phyloP scores from a whole-genome alignment of 116 monocot species.

The Papilionanthe hybrid region DNA sequence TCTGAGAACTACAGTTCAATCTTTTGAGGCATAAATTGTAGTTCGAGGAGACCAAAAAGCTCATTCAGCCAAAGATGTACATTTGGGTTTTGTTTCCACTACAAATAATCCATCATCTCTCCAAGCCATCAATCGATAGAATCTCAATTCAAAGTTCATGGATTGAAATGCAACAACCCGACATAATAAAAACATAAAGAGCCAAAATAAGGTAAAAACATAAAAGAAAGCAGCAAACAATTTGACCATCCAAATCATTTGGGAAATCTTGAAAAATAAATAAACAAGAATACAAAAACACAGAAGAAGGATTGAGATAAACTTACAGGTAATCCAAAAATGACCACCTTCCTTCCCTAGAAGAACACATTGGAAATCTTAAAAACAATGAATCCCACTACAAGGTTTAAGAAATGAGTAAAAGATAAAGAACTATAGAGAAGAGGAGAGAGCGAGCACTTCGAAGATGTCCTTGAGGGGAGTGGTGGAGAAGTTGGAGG shows the following conservation, averaged over 20 bases:
- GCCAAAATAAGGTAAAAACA: neutral
- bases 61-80: neutral
- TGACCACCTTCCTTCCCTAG: conserved; percentile 93
- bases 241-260: neutral
- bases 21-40: neutral
- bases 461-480: conserved; percentile 82
- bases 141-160: neutral
- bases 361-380: conserved; percentile 9
- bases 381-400: neutral
- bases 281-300: too few species aligned
- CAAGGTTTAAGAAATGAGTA: neutral
- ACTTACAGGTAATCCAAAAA: conserved; percentile 92
- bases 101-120: neutral
- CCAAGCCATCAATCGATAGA: neutral
- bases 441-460: conserved; percentile 17
- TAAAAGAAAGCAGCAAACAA: neutral
- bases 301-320: neutral
- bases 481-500: conserved; percentile 86
- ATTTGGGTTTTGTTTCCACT: neutral
- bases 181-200: neutral
- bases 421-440: neutral
- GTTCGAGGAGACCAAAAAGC: neutral
- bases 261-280: neutral
- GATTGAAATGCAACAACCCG: neutral
- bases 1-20: neutral